Percentiles rank a stretch among this genome's conserved stretches.
Conservation (phyloP, 805 yeast species). For the Metschnikowia matae region DNA sequence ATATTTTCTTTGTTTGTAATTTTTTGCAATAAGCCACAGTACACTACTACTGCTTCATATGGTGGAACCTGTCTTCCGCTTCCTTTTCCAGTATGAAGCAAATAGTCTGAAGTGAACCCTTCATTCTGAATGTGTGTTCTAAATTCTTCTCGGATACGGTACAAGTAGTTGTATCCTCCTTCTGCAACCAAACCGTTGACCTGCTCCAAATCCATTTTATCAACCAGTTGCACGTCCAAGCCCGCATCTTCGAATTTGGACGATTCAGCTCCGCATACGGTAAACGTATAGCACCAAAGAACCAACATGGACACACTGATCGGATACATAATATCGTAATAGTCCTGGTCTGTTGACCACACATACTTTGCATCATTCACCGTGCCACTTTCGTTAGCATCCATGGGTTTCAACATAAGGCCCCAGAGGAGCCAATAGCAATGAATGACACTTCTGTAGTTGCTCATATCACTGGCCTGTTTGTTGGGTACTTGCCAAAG, state of each 20-base stretch:
- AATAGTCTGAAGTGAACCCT: slow-evolving; percentile 7
- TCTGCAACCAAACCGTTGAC: slow-evolving; percentile 26
- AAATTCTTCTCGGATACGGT: slow-evolving; percentile 34
- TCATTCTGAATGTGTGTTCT: not conserved
- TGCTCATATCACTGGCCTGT: slow-evolving; percentile 26
- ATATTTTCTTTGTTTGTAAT: slow-evolving; percentile 36
- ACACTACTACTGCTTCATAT: slow-evolving; percentile 29
- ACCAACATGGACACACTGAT: slow-evolving; percentile 36
- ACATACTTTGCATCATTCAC: slow-evolving; percentile 15
- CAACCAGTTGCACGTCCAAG: slow-evolving; percentile 10
- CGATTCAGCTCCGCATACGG: slow-evolving; percentile 32
- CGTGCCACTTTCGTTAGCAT: slow-evolving; percentile 13
- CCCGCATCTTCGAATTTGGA: slow-evolving; percentile 18
- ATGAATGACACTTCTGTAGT: slow-evolving; percentile 35
- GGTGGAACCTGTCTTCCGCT: slow-evolving; percentile 16
- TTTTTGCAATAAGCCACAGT: slow-evolving; percentile 30
- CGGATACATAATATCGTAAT: slow-evolving; percentile 35
- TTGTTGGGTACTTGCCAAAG: slow-evolving; percentile 25
- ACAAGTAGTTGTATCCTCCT: slow-evolving; percentile 35
- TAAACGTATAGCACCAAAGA: slow-evolving; percentile 37
- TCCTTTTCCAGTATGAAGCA: slow-evolving; percentile 9
- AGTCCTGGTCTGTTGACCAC: slow-evolving; percentile 35
- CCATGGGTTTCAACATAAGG: slow-evolving; percentile 27
- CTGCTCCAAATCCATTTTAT: slow-evolving; percentile 20
- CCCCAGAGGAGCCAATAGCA: slow-evolving; percentile 40